Percentiles rank a stretch among this genome's conserved stretches.
phyloP scores from a whole-genome alignment of 192 early-diverging fungal genomes.

The Pilobolus umbonatus region DNA sequence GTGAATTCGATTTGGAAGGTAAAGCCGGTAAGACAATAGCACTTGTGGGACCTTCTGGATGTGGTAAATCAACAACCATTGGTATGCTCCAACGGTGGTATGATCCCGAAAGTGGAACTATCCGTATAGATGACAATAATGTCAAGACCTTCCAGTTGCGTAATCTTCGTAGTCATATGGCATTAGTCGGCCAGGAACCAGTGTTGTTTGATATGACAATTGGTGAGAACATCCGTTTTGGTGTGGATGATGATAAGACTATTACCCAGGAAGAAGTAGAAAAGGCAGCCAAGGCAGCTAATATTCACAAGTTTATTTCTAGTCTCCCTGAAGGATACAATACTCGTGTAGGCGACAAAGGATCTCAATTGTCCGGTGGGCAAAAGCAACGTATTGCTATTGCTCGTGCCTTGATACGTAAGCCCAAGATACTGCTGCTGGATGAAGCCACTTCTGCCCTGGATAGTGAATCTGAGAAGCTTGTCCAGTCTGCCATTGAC shows the following conservation, averaged over 20 bases:
- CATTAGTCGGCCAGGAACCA: conserved; percentile 90
- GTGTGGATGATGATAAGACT: conserved; percentile 34
- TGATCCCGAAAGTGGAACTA: conserved; percentile 57
- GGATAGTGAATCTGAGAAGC: conserved; percentile 63
- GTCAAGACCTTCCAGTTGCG: conserved; percentile 57
- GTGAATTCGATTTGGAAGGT: conserved; percentile 44
- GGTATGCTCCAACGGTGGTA: conserved; percentile 73
- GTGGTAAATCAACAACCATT: conserved; percentile 72
- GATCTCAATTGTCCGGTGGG: conserved; percentile 54
- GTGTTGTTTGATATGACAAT: conserved; percentile 86
- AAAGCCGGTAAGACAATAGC: conserved; percentile 68
- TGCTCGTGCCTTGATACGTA: conserved; percentile 79
- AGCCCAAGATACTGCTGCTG: conserved; percentile 77
- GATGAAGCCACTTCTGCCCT: conserved; percentile 79
- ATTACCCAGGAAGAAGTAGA: conserved; percentile 54
- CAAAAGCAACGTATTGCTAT: conserved; percentile 83
- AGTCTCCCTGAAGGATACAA: conserved; percentile 53
- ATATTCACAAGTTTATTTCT: conserved; percentile 55
- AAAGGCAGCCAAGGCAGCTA: conserved; percentile 45
- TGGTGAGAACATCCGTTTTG: conserved; percentile 85
- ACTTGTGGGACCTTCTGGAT: conserved; percentile 83
- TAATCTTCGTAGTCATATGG: conserved; percentile 65
- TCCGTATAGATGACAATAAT: conserved; percentile 53
- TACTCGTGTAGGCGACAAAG: conserved; percentile 64
- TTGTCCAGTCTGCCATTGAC: conserved; percentile 65